phyloP scores from a whole-genome alignment of 164 flowering plant genomes.

The Vitis cinerea region DNA sequence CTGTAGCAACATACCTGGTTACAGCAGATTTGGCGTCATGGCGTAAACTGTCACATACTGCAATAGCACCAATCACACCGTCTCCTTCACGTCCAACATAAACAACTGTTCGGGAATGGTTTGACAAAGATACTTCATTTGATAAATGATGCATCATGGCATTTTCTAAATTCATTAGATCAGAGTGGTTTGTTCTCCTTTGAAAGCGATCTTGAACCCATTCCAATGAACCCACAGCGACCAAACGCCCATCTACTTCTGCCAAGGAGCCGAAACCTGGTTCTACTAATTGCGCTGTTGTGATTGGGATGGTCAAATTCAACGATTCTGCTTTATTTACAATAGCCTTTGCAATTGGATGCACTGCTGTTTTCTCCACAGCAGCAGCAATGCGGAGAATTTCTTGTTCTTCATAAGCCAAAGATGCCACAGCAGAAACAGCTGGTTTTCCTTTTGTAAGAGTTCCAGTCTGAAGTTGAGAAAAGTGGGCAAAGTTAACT shows the following conservation, averaged over 20 bases:
- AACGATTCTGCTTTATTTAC: constrained; percentile 67
- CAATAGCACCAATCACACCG: constrained; percentile 89
- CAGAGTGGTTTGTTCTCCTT: constrained; percentile 32
- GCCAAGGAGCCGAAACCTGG: constrained; percentile 94
- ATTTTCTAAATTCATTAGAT: constrained; percentile 47
- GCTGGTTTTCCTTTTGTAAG: constrained; percentile 93
- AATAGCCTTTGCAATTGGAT: constrained; percentile 92
- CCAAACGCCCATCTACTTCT: constrained; percentile 82
- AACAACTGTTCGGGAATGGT: constrained; percentile 69
- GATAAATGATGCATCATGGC: constrained; percentile 37
- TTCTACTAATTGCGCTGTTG: constrained; percentile 79
- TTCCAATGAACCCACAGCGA: constrained; percentile 76
- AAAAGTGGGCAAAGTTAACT: constrained; percentile 8
- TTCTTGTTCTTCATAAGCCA: constrained; percentile 56
- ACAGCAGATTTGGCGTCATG: constrained; percentile 74
- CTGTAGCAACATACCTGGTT: constrained; percentile 46
- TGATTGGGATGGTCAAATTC: constrained; percentile 61
- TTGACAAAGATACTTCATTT: constrained; percentile 31
- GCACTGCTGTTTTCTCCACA: constrained; percentile 90
- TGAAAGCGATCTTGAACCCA: constrained; percentile 84
- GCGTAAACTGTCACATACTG: constrained; percentile 74
- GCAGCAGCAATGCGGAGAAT: constrained; percentile 88
- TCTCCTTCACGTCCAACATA: constrained; percentile 95
- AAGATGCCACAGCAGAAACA: constrained; percentile 71
- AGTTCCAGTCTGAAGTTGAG: constrained; percentile 79